Percentiles rank a stretch among this genome's conserved stretches.
phyloP scores from a whole-genome alignment of 495 filamentous ascomycete species.

The Penicillium ucsense region DNA sequence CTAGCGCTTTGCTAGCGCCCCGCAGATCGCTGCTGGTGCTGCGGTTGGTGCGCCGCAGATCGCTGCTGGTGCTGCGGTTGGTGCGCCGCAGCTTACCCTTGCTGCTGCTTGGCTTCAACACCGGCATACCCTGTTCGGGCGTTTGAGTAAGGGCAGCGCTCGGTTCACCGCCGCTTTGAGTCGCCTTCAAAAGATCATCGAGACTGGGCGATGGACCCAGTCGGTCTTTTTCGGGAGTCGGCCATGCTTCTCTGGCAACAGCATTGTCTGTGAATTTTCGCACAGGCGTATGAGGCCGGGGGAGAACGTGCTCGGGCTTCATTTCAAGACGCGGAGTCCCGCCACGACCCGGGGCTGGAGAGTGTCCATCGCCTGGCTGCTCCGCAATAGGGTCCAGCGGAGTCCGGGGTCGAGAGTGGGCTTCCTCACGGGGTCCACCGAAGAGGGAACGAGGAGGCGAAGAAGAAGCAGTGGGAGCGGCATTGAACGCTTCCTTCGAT shows the following conservation, averaged over 20 bases:
- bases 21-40: constrained; percentile 73
- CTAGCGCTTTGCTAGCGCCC: constrained; percentile 47
- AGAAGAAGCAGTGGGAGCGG: constrained; percentile 10
- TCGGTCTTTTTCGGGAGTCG: constrained; percentile 38
- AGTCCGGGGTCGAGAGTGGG: constrained; percentile 28
- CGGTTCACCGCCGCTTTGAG: constrained; percentile 25
- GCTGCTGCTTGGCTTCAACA: constrained; percentile 25
- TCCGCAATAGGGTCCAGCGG: constrained; percentile 32
- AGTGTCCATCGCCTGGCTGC: constrained; percentile 17
- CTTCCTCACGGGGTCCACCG: constrained; percentile 14
- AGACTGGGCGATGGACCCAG: constrained; percentile 4
- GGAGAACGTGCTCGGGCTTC: constrained; percentile 33
- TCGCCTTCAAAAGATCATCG: constrained; percentile 31
- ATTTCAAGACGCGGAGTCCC: constrained; percentile 34
- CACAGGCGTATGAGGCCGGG: constrained; percentile 30
- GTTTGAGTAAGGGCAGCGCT: constrained; percentile 13
- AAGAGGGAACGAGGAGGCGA: constrained; percentile 22
- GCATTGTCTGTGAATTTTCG: constrained; percentile 44
- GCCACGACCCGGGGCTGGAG: constrained; percentile 15
- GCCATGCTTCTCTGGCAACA: constrained; percentile 40
- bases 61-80: constrained; percentile 66
- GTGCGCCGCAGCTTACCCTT: constrained; percentile 52
- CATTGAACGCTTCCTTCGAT: background rate
- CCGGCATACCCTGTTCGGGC: constrained; percentile 26
- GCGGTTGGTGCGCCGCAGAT: constrained; percentile 66